These are phyloP conservation scores for Exutisphaerella laricina DNA, from an alignment of 2,329 filamentous ascomycete species.

Conservation along the genomic window DNA sequence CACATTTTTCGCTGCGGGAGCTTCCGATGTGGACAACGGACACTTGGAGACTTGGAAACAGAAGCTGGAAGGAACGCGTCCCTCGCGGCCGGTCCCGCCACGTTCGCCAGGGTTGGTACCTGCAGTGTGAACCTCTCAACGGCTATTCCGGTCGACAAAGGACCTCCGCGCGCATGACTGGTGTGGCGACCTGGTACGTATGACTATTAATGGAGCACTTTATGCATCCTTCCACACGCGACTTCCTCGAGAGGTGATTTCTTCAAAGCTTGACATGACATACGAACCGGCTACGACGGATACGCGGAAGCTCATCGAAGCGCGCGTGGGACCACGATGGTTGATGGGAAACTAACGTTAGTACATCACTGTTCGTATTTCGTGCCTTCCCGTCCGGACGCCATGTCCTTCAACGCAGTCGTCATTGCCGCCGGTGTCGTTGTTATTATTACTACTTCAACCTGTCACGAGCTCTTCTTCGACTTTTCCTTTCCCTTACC, in stretches of 20 bases:
- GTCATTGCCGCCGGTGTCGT: slow-evolving; percentile 5
- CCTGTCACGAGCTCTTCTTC: neutral
- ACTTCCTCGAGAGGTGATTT: slow-evolving; percentile 8
- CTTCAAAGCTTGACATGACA: slow-evolving; percentile 8
- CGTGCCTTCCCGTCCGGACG: slow-evolving; percentile 3
- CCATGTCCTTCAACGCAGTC: slow-evolving; percentile 5
- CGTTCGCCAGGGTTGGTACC: slow-evolving; percentile 6
- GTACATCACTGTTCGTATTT: slow-evolving; percentile 2
- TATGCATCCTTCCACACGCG: neutral
- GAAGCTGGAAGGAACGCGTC: too few species aligned
- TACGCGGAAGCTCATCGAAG: neutral
- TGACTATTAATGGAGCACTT: neutral
- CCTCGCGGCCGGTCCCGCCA: neutral
- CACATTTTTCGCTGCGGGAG: too few species aligned
- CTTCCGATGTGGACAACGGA: too few species aligned
- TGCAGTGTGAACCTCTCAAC: too few species aligned
- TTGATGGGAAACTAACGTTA: neutral
- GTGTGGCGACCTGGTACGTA: neutral
- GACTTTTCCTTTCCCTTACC: neutral
- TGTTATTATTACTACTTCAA: neutral
- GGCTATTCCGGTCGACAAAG: slow-evolving; percentile 6
- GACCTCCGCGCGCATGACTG: slow-evolving; percentile 9
- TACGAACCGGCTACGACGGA: slow-evolving; percentile 1
- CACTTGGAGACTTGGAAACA: too few species aligned
- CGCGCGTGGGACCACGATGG: too few species aligned